These are phyloP conservation scores for Candida chauliodis DNA, from an alignment of 805 yeast species.

Conservation along the genomic window DNA sequence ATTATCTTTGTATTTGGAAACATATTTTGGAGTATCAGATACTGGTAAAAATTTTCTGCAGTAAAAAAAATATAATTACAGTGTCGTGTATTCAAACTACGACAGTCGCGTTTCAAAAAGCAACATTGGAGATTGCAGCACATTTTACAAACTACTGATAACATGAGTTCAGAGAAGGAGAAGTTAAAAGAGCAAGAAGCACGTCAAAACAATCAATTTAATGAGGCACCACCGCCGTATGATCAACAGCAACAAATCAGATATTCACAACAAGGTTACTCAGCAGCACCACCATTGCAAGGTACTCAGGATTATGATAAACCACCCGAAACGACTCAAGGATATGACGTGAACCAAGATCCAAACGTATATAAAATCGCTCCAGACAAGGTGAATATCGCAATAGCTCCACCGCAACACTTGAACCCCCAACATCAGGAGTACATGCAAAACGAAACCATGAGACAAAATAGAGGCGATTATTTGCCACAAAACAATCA, in stretches of 20 bases:
- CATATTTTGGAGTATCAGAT: neutral
- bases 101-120: neutral
- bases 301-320: conserved; percentile 4
- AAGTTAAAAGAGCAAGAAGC: conserved; percentile 9
- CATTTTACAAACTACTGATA: no score
- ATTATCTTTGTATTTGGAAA: neutral
- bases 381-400: conserved; percentile 33
- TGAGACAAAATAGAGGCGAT: conserved; percentile 29
- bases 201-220: conserved; percentile 3
- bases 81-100: neutral
- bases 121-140: no score
- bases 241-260: conserved; percentile 4
- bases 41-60: conserved; percentile 1
- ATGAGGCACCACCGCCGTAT: conserved; percentile 12
- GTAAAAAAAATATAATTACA: no score
- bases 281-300: neutral
- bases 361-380: conserved; percentile 28
- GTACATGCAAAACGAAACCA: conserved; percentile 28
- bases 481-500: conserved; percentile 26
- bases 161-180: conserved; percentile 8
- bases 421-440: conserved; percentile 36
- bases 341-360: conserved; percentile 20
- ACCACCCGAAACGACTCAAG: conserved; percentile 6
- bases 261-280: conserved; percentile 7
- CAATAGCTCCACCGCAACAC: conserved; percentile 33